A percentile compares a stretch with the other conserved stretches of the same genome.
These are phyloP conservation scores for Dendrobium chrysotoxum DNA, from an alignment of 106 monocot species.

Conservation along the genomic window DNA sequence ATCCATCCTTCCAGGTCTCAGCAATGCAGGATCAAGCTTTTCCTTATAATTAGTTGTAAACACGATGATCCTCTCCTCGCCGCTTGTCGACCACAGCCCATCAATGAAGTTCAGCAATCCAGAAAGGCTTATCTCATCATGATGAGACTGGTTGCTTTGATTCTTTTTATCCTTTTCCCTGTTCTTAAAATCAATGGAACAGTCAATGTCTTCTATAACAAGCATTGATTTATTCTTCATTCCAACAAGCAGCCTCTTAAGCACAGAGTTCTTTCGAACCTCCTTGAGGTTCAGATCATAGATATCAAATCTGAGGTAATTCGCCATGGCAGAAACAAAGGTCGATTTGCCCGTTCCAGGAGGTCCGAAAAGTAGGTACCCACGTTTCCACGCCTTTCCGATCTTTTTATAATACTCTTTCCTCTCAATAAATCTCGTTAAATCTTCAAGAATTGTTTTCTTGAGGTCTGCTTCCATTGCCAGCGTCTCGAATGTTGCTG, in stretches of 20 bases:
- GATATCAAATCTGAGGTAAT: slow-evolving; percentile 24
- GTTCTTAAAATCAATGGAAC: slow-evolving; percentile 10
- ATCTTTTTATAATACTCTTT: slow-evolving; percentile 28
- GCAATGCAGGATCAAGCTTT: slow-evolving; percentile 11
- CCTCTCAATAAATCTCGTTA: slow-evolving; percentile 26
- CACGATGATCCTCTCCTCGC: slow-evolving; percentile 18
- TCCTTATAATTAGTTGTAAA: slow-evolving; percentile 22
- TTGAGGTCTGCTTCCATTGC: slow-evolving; percentile 37
- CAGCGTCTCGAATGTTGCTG: slow-evolving; percentile 41
- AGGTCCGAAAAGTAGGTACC: slow-evolving; percentile 48
- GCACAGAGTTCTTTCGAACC: neutral
- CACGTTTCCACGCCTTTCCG: slow-evolving; percentile 56
- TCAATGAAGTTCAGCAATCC: slow-evolving; percentile 16
- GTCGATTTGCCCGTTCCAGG: slow-evolving; percentile 59
- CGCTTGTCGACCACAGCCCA: slow-evolving; percentile 16
- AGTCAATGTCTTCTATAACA: slow-evolving; percentile 25
- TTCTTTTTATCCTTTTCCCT: neutral
- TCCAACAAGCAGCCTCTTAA: slow-evolving; percentile 11
- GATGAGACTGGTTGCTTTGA: neutral
- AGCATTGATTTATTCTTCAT: slow-evolving; percentile 14
- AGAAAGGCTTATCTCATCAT: slow-evolving; percentile 11
- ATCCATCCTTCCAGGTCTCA: slow-evolving; percentile 20
- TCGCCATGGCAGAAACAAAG: slow-evolving; percentile 63
- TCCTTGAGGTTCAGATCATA: slow-evolving; percentile 20
- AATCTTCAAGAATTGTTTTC: slow-evolving; percentile 21